phyloP scores from a whole-genome alignment of 352 stramenopile genomes.

The Elongisporangium senticosum region DNA sequence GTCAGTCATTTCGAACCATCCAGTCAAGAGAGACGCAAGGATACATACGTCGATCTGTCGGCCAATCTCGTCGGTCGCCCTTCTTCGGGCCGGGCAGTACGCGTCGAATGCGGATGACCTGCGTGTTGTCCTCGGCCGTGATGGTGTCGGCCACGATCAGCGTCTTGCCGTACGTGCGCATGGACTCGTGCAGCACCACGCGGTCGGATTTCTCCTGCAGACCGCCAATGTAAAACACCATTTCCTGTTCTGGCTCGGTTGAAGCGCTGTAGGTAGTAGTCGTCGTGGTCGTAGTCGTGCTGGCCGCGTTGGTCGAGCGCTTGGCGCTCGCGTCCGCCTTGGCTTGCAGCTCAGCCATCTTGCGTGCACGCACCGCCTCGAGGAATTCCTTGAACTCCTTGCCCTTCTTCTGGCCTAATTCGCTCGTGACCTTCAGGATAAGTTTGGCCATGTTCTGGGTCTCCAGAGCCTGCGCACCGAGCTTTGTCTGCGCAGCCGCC shows the following conservation, averaged over 20 bases:
- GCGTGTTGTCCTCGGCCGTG: constrained; percentile 71
- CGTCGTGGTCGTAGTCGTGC: neutral
- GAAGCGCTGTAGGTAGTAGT: neutral
- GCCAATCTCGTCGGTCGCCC: constrained; percentile 64
- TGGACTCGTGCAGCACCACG: constrained; percentile 87
- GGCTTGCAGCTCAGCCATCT: constrained; percentile 26
- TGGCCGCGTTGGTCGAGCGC: neutral
- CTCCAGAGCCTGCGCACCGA: constrained; percentile 31
- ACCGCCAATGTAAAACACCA: constrained; percentile 72
- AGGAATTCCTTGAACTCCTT: constrained; percentile 74
- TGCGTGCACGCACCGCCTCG: constrained; percentile 9
- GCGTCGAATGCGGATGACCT: constrained; percentile 67
- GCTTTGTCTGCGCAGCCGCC: constrained; percentile 9
- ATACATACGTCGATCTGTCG: constrained; percentile 59
- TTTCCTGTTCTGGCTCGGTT: constrained; percentile 17
- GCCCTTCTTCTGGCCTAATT: constrained; percentile 61
- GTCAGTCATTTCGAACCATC: constrained; percentile 1
- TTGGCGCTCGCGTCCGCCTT: constrained; percentile 24
- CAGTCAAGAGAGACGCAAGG: neutral
- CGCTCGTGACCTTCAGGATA: constrained; percentile 36
- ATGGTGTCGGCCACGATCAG: constrained; percentile 84
- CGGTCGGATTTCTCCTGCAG: constrained; percentile 87
- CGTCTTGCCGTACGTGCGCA: constrained; percentile 73
- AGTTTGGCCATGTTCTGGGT: constrained; percentile 41
- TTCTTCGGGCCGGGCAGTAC: constrained; percentile 34